Percentiles rank a stretch among this genome's conserved stretches.
phyloP scores from a whole-genome alignment of 345 rosid genomes.

The Syzygium oleosum region DNA sequence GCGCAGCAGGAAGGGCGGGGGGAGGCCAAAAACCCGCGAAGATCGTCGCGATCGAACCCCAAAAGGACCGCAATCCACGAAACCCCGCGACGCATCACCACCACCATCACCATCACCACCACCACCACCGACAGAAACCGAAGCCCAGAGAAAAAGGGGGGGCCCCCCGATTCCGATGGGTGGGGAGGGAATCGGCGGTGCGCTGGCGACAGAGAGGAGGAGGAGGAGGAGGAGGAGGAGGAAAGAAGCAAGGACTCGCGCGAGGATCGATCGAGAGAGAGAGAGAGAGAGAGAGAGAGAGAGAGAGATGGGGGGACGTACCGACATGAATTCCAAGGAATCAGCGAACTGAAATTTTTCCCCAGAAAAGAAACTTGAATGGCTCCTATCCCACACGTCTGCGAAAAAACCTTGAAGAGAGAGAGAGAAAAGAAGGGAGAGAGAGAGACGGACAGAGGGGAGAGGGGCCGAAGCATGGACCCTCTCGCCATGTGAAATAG shows the following conservation, averaged over 20 bases:
- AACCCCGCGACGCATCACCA: too few species aligned
- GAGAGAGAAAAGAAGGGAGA: conserved; percentile 4
- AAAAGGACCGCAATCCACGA: too few species aligned
- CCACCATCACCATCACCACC: too few species aligned
- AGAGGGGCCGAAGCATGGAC: background rate
- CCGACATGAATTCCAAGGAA: conserved; percentile 48
- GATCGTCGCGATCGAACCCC: background rate
- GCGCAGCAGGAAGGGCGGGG: background rate
- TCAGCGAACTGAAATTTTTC: background rate
- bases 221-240: too few species aligned
- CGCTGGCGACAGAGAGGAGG: too few species aligned
- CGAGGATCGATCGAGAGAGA: background rate
- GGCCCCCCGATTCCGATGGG: background rate
- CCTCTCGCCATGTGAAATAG: background rate
- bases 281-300: background rate
- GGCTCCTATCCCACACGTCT: background rate
- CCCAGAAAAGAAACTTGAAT: background rate
- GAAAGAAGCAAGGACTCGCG: background rate
- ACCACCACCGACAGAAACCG: too few species aligned
- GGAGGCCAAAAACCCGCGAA: background rate
- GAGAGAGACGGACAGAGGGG: conserved; percentile 2
- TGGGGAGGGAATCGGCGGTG: too few species aligned
- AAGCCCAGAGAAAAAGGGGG: too few species aligned
- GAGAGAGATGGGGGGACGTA: conserved; percentile 5
- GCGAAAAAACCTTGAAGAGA: background rate